Evolutionary conservation across 495 filamentous ascomycete species (phyloP).

Genomic region (Trichoderma orchidacearum): DNA sequence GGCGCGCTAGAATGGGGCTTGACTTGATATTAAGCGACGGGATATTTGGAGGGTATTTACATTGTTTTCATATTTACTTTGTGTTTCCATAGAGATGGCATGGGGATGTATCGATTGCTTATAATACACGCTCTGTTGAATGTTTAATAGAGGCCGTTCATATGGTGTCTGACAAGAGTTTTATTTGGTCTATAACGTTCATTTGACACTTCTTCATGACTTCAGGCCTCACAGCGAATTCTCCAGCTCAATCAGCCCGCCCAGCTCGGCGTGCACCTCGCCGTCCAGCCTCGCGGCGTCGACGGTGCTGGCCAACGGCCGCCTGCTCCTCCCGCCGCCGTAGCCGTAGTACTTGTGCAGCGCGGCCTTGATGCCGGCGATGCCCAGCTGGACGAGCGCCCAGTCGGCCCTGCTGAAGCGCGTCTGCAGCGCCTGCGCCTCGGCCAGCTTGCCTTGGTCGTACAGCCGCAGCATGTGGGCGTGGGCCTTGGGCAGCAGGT

Average conservation of each 20-base stretch:
- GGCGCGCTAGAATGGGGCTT: too few relatives aligned
- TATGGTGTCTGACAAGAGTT: too few relatives aligned
- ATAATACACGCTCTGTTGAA: too few relatives aligned
- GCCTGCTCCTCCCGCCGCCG: constrained; percentile 32
- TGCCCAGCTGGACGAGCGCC: constrained; percentile 66
- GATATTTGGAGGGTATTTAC: too few relatives aligned
- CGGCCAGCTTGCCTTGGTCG: constrained; percentile 49
- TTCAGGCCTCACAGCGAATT: not conserved
- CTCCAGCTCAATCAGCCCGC: not conserved
- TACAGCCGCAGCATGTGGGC: constrained; percentile 63
- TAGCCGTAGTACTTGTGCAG: constrained; percentile 66
- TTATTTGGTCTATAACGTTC: too few relatives aligned
- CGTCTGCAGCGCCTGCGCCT: constrained; percentile 59
- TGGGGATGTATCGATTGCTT: too few relatives aligned
- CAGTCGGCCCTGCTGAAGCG: constrained; percentile 63
- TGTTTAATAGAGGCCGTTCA: too few relatives aligned
- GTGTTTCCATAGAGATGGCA: too few relatives aligned
- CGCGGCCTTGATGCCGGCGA: constrained; percentile 70
- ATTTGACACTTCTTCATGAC: too few relatives aligned
- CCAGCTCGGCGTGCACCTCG: not conserved
- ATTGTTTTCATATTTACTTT: too few relatives aligned
- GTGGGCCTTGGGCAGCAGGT: constrained; percentile 14
- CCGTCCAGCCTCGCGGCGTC: not conserved
- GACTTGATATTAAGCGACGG: too few relatives aligned
- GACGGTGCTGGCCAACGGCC: constrained; percentile 9